Base-by-base conservation (phyloP, 1,284 basidiomycete species). In the Fomitopsis betulina region DNA sequence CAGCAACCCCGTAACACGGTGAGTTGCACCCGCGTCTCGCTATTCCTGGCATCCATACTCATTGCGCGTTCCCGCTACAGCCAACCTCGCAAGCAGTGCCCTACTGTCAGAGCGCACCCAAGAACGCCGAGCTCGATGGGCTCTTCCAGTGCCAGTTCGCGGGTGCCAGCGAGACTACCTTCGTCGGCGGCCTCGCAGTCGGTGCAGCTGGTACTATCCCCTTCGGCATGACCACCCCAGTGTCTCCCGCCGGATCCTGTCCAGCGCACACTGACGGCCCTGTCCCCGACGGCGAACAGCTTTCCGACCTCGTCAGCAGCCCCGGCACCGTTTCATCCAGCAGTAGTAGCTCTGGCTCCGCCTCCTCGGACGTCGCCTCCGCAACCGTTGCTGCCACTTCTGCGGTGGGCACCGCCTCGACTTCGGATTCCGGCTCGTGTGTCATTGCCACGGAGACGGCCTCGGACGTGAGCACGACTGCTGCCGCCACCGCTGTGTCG, bases 1-100 rank as follows among this genome's bases (percentile, higher is more conserved):
- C 84, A 86, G 67, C 85, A 86, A 68, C 81, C 85, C n/a, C 72
- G 76, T 53, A 79, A 78, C 68, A 68, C 74, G 38, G 74, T 76
- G 62, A 53, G 75, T 66, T 13, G 10, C 52, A 27, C 42, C 21
- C 2, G 35, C 25, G 37, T 33, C 45, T 30, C 27, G 21, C 32
- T 12, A 27, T n/a, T 5, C 27, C 35, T 33, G 8, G 54, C 35
- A 35, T 37, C 13, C 21, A n/a, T 50, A 6, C 42, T 43, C 19
- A 43, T 55, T 13, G 30, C 5, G 27, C 45, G 23, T 40, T 43
- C 30, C 21, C 54, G 27, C 19, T 39, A 13, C 58, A 77, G 74
- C 76, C 77, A 10, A 68, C 69, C 63, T 68, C 69, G 19, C 60
- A 63, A 33, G 65, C 67, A 3, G 71, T 77, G n/a, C 75, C 70